phyloP scores from a whole-genome alignment of 73 alveolate genomes.

The Breviolum minutum region DNA sequence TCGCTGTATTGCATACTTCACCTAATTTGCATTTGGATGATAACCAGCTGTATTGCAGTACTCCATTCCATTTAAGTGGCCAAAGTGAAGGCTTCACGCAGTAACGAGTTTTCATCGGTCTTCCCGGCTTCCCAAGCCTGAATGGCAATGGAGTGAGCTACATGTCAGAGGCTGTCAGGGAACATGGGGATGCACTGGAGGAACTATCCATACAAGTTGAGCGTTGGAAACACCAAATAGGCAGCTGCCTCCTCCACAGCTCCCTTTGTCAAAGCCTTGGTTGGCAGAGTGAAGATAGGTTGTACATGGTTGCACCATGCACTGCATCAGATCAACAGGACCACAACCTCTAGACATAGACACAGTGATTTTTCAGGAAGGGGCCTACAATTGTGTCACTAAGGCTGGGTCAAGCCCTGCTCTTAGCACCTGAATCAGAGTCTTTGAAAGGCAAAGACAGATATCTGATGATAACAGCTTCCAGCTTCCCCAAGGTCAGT shows the following conservation, averaged over 20 bases:
- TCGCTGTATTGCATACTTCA: neutral
- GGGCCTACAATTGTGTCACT: neutral
- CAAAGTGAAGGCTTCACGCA: neutral
- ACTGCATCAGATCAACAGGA: too few species aligned
- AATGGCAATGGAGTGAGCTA: slow-evolving; percentile 25
- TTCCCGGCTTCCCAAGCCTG: too few species aligned
- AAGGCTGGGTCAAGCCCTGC: slow-evolving; percentile 10
- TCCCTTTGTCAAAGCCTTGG: slow-evolving; percentile 14
- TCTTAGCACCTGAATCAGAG: neutral
- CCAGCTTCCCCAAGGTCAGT: slow-evolving; percentile 19
- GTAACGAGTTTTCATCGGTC: too few species aligned
- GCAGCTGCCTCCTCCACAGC: slow-evolving; percentile 41
- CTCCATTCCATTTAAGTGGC: neutral
- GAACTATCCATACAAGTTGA: neutral
- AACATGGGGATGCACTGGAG: neutral
- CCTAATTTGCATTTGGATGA: neutral
- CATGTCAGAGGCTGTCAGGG: neutral
- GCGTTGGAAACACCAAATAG: neutral
- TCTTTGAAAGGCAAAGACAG: neutral
- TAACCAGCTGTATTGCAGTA: neutral
- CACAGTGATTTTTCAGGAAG: neutral
- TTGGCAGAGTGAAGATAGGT: neutral
- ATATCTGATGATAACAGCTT: neutral
- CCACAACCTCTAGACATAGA: neutral
- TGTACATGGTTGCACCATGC: neutral